These are phyloP conservation scores for Raphanus hybrid DNA, from an alignment of 441 rosid genomes.

Conservation along the genomic window DNA sequence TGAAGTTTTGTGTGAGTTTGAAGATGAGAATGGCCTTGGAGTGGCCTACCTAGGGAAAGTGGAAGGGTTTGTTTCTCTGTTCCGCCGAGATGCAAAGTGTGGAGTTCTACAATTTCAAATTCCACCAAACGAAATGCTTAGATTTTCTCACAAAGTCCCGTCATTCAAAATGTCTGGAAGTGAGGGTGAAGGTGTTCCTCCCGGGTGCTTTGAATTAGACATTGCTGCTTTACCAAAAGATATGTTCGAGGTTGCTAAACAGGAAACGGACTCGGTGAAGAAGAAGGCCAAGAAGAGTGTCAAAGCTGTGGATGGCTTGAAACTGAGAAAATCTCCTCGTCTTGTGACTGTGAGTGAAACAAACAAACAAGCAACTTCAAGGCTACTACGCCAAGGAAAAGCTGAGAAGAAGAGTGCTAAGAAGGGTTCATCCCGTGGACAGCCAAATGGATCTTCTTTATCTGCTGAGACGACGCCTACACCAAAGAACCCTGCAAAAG, in stretches of 20 bases:
- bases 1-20: conserved; percentile 65
- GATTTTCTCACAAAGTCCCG: conserved; percentile 65
- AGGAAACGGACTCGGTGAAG: conserved; percentile 15
- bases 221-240: conserved; percentile 56
- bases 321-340: conserved; percentile 37
- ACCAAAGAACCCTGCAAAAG: conserved; percentile 36
- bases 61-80: conserved; percentile 72
- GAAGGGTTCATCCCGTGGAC: conserved; percentile 25
- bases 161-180: conserved; percentile 61
- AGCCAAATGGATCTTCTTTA: conserved; percentile 14
- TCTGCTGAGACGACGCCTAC: conserved; percentile 33
- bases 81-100: conserved; percentile 29
- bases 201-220: conserved; percentile 65
- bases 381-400: not conserved
- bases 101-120: conserved; percentile 46
- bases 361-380: conserved; percentile 24
- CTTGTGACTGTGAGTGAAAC: not conserved
- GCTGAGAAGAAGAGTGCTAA: conserved; percentile 30
- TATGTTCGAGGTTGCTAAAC: conserved; percentile 33
- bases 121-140: conserved; percentile 47
- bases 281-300: conserved; percentile 33
- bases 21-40: conserved; percentile 49
- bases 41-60: conserved; percentile 78
- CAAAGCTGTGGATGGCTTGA: conserved; percentile 23
- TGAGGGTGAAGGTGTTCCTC: conserved; percentile 64